Conservation (phyloP, 2,329 filamentous ascomycete species). For the Cladosporium sp. region DNA sequence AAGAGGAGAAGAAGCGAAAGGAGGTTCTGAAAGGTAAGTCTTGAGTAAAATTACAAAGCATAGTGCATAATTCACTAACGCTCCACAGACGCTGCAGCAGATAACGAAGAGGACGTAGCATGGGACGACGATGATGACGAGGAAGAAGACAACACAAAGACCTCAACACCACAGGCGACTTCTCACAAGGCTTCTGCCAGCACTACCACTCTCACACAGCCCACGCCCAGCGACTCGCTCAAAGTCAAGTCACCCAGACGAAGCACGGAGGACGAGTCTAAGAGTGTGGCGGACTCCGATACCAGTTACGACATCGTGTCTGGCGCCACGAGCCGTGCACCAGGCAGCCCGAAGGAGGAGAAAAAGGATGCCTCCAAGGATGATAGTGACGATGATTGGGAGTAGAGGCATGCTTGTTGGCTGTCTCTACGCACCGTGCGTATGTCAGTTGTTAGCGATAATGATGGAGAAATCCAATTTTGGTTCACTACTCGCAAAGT, state of each 20-base stretch:
- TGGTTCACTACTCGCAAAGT: no score
- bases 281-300: constrained; percentile 88
- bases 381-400: constrained; percentile 35
- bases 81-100: constrained; percentile 58
- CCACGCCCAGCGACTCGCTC: constrained; percentile 18
- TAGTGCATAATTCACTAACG: constrained; percentile 13
- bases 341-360: constrained; percentile 58
- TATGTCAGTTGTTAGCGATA: no score
- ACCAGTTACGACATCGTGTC: constrained; percentile 90
- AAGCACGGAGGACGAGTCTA: constrained; percentile 72
- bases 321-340: constrained; percentile 71
- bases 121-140: constrained; percentile 76
- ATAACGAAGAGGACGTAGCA: constrained; percentile 67
- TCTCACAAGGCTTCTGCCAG: constrained; percentile 23
- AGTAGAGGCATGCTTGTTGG: constrained; percentile 17
- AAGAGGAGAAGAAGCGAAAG: constrained; percentile 79
- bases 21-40: constrained; percentile 83
- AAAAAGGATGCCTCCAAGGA: constrained; percentile 34
- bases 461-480: no score
- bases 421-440: no score
- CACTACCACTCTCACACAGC: constrained; percentile 27
- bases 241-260: constrained; percentile 53
- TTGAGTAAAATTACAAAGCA: not conserved
- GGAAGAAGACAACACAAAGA: constrained; percentile 34
- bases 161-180: constrained; percentile 32